phyloP scores from a whole-genome alignment of 495 filamentous ascomycete species.

The Penicillium macrosclerotiorum region DNA sequence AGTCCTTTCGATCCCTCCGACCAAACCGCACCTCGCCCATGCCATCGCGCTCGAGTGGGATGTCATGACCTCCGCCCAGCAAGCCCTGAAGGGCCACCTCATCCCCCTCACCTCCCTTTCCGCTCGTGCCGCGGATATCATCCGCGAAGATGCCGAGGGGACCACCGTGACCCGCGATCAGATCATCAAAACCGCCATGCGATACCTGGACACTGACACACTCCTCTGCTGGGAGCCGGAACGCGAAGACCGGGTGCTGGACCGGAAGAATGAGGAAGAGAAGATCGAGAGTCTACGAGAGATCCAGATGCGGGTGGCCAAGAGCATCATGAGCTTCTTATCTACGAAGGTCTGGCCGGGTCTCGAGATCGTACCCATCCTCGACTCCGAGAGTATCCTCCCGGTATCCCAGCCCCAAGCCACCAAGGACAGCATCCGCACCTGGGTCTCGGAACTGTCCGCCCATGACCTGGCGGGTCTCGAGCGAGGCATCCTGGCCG shows the following conservation, averaged over 20 bases:
- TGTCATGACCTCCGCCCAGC: constrained; percentile 69
- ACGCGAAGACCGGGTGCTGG: constrained; percentile 22
- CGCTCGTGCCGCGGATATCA: constrained; percentile 77
- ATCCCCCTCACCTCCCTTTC: constrained; percentile 87
- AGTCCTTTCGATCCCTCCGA: constrained; percentile 65
- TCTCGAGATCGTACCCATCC: constrained; percentile 67
- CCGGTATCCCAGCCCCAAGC: constrained; percentile 66
- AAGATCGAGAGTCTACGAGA: constrained; percentile 59
- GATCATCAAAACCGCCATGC: constrained; percentile 67
- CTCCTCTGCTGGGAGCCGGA: constrained; percentile 90
- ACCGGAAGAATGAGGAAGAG: constrained; percentile 30
- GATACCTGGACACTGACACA: constrained; percentile 89
- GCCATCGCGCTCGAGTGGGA: constrained; percentile 94
- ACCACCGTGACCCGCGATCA: constrained; percentile 45
- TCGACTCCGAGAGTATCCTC: constrained; percentile 71
- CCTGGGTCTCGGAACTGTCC: constrained; percentile 72
- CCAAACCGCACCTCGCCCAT: constrained; percentile 79
- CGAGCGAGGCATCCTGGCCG: constrained; percentile 77
- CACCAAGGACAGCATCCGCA: constrained; percentile 70
- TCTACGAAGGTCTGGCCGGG: constrained; percentile 81
- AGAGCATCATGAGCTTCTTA: constrained; percentile 67
- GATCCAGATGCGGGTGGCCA: constrained; percentile 64
- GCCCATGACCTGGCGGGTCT: constrained; percentile 81
- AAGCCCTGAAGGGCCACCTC: constrained; percentile 74
- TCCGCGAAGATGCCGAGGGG: constrained; percentile 58